Conservation (phyloP, 441 rosid species). For the Codiaeum variegatum region DNA sequence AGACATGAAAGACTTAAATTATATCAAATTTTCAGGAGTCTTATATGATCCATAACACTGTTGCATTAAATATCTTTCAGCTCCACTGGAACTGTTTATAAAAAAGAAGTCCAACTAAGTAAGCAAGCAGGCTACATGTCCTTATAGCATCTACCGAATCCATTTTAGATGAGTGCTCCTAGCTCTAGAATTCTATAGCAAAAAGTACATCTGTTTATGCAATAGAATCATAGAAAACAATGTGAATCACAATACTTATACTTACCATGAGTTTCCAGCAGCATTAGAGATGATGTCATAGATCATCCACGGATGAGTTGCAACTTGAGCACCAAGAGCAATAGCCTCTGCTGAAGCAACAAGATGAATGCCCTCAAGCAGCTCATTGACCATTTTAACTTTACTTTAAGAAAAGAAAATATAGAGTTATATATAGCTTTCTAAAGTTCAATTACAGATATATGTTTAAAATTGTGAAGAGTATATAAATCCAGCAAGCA, state of each 20-base stretch:
- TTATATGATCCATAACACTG: background rate
- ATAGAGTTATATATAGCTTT: constrained; percentile 6
- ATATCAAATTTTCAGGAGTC: background rate
- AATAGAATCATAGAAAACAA: constrained; percentile 12
- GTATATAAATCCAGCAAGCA: background rate
- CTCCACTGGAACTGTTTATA: background rate
- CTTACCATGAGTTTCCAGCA: constrained; percentile 96
- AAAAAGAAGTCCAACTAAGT: background rate
- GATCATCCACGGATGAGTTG: constrained; percentile 89
- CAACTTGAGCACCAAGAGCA: constrained; percentile 64
- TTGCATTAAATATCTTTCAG: background rate
- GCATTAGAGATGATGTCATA: constrained; percentile 93
- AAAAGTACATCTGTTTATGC: constrained; percentile 10
- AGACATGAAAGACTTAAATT: too few species aligned
- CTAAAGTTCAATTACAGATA: constrained; percentile 6
- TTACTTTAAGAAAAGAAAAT: constrained; percentile 41
- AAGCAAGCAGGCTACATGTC: background rate
- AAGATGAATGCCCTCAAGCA: constrained; percentile 88
- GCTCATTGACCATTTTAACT: constrained; percentile 69
- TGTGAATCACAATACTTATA: background rate
- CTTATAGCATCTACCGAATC: background rate
- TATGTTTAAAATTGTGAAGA: background rate
- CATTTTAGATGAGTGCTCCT: background rate
- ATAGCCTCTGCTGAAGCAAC: constrained; percentile 90
- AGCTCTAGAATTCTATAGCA: background rate